These are phyloP conservation scores for Pleoardoris graminearum DNA, from an alignment of 2,329 filamentous ascomycete genomes.

Conservation along the genomic window DNA sequence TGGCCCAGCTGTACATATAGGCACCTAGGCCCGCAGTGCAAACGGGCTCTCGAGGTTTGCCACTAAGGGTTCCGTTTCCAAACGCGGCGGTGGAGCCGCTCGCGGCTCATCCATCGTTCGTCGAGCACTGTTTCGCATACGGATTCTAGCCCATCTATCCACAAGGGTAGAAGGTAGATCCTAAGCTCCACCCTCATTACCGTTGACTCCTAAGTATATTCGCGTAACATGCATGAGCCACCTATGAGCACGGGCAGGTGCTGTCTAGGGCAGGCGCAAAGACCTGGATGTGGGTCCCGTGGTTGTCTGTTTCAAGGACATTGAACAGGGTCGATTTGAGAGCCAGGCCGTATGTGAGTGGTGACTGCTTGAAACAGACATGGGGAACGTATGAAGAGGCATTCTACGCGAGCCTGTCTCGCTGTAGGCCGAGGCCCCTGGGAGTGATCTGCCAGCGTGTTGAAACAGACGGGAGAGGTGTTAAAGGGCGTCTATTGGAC, in stretches of 20 bases:
- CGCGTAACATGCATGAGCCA: conserved; percentile 15
- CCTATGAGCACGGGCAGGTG: conserved; percentile 5
- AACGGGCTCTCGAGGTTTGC: conserved; percentile 5
- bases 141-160: conserved; percentile 15
- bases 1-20: conserved; percentile 31
- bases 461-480: background rate
- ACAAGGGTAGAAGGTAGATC: conserved; percentile 20
- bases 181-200: conserved; percentile 16
- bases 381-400: conserved; percentile 14
- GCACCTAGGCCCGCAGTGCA: conserved; percentile 5
- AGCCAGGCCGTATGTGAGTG: conserved; percentile 16
- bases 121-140: conserved; percentile 3
- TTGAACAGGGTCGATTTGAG: conserved; percentile 21
- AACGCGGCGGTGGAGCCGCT: conserved; percentile 13
- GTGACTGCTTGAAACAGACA: conserved; percentile 32
- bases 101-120: conserved; percentile 10
- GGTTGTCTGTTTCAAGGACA: conserved; percentile 36
- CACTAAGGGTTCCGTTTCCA: conserved; percentile 6
- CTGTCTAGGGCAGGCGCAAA: conserved; percentile 9
- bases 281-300: conserved; percentile 13
- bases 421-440: conserved; percentile 9
- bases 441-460: conserved; percentile 8
- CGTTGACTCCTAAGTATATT: conserved; percentile 16
- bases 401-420: conserved; percentile 14
- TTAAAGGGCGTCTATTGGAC: background rate